These are phyloP conservation scores for Phytopythium litorale DNA, from an alignment of 352 stramenopile genomes.

Conservation along the genomic window DNA sequence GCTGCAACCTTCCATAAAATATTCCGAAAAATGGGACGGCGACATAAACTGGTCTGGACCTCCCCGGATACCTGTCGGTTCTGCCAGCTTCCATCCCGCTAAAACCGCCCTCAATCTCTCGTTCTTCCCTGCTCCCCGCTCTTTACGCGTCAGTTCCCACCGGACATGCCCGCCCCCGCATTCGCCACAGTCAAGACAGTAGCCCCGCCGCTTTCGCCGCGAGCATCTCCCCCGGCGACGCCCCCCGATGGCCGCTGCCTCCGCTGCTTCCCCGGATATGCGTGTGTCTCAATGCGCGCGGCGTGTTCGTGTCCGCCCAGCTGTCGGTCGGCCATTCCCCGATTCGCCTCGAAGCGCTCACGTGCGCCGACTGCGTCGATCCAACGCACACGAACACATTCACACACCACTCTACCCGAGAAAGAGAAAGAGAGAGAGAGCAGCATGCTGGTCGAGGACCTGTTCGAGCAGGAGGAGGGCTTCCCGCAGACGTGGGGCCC, in stretches of 20 bases:
- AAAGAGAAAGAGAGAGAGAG: neutral
- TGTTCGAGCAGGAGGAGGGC: slow-evolving; percentile 12
- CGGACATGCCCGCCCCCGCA: neutral
- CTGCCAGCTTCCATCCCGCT: neutral
- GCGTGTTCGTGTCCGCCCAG: neutral
- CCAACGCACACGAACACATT: neutral
- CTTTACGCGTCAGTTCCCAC: neutral
- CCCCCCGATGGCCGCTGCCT: slow-evolving; percentile 8
- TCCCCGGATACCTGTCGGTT: neutral
- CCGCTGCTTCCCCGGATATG: neutral
- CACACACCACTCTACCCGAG: neutral
- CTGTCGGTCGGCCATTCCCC: neutral
- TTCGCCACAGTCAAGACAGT: slow-evolving; percentile 1
- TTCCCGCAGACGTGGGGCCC: slow-evolving; percentile 11
- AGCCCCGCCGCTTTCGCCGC: neutral
- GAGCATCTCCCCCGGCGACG: slow-evolving; percentile 4
- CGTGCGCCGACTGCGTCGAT: neutral
- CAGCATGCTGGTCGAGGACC: slow-evolving; percentile 11
- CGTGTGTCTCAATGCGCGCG: neutral
- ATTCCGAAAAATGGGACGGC: neutral
- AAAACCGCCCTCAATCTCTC: neutral
- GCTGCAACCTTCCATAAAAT: slow-evolving; percentile 1
- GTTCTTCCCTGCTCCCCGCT: neutral
- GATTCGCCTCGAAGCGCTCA: neutral
- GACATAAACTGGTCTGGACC: slow-evolving; percentile 1